Base-by-base conservation (phyloP, 495 filamentous ascomycete species). In the Pseudomonodictys pantanalensis region DNA sequence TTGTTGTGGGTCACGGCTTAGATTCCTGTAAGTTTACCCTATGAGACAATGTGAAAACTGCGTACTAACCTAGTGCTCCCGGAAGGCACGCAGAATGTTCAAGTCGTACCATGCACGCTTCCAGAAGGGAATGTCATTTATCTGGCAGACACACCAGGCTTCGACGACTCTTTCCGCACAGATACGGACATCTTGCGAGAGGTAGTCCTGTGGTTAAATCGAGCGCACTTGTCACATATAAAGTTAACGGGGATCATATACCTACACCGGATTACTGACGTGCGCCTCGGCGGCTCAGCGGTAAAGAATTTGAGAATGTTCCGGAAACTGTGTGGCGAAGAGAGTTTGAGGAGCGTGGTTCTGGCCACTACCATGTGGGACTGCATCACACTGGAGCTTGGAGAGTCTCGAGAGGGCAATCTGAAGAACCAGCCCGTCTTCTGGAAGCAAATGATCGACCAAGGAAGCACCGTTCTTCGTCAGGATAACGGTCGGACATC, bases 381-480 rank as follows among this genome's bases (percentile, higher is more conserved):
- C 17, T 29, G 6, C 17, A 51, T 38, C 0, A 56, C 67, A 9
- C 35, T 20, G n/a, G 20, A 42, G n/a, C 15, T 41, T 41, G 58
- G 41, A 22, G 25, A 49, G 3, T 18, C 6, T 24, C 50, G 58
- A 20, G 58, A 62, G 33, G 24, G 17, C 6, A 29, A 62, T 22
- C 25, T 62, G 1, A 53, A 58, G 23, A 41, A 67, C 1, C 56
- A 68, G 4, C 3, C 23, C 1, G 28, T 18, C 2, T 75, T 68
- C 33, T 77, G 73, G 73, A 63, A 72, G 52, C 33, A 4, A 1
- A 48, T 55, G 58, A 62, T 62, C 22, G 30, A 48, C 6, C 42
- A 46, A 22, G 58, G 58, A 6, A 55, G 51, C 33, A 49, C 50
- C n/a, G 45, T 62, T 1, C 50, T 50, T 26, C 50, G 58, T 1